Evolutionary conservation across 495 filamentous ascomycete genomes (phyloP).

Genomic region (Sabuloglossum arenarium): DNA sequence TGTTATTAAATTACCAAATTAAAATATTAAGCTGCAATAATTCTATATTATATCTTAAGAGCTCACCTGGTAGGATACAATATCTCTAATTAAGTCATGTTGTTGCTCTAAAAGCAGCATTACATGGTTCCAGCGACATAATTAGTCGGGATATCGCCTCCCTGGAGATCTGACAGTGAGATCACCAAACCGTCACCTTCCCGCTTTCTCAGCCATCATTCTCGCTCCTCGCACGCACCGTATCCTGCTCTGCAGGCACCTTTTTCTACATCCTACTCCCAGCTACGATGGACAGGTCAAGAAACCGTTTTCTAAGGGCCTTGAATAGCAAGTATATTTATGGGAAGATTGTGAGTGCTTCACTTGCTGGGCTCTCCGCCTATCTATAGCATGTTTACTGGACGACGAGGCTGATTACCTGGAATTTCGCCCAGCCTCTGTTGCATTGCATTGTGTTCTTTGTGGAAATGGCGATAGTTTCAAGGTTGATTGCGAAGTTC

Average conservation of each 20-base stretch:
- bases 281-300: neutral
- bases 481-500: slow-evolving; percentile 65
- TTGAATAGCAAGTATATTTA: slow-evolving; percentile 64
- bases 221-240: neutral
- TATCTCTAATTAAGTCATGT: too few relatives aligned
- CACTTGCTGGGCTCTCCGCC: slow-evolving; percentile 4
- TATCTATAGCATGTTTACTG: neutral
- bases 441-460: slow-evolving; percentile 70
- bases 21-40: too few relatives aligned
- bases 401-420: slow-evolving; percentile 10
- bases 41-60: too few relatives aligned
- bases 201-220: too few relatives aligned
- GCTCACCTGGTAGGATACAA: too few relatives aligned
- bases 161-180: neutral
- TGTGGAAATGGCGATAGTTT: slow-evolving; percentile 70
- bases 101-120: too few relatives aligned
- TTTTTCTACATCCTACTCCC: neutral
- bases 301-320: slow-evolving; percentile 31
- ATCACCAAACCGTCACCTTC: neutral
- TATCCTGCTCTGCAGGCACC: neutral
- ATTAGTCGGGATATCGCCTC: too few relatives aligned
- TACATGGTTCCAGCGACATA: too few relatives aligned
- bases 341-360: slow-evolving; percentile 49
- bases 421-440: slow-evolving; percentile 42
- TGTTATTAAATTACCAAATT: too few relatives aligned